Evolutionary conservation across 2,329 filamentous ascomycete genomes (phyloP).

Genomic region (Davidsoniella virescens): DNA sequence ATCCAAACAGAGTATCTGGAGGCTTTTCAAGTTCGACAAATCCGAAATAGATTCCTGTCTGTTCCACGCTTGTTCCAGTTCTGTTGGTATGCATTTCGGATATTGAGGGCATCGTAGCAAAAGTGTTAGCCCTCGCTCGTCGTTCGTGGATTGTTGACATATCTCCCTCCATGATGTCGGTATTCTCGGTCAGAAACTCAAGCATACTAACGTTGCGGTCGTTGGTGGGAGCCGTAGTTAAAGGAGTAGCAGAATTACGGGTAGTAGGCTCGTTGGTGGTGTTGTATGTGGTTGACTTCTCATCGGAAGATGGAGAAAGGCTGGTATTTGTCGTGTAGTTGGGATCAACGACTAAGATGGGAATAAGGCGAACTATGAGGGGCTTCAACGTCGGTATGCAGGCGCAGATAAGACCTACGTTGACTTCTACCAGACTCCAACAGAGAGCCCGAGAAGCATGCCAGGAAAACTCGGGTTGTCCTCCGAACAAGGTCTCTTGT

Average conservation of each 20-base stretch:
- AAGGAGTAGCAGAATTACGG: not conserved
- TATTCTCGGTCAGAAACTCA: conserved; percentile 10
- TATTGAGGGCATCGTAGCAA: conserved; percentile 12
- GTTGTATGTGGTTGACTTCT: not conserved
- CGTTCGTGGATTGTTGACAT: conserved; percentile 2
- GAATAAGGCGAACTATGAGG: conserved; percentile 50
- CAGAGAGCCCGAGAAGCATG: conserved; percentile 75
- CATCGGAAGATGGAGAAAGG: not conserved
- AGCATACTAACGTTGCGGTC: conserved; percentile 2
- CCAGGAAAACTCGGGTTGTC: conserved; percentile 42
- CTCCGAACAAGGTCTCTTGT: conserved; percentile 31
- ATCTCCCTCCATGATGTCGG: conserved; percentile 4
- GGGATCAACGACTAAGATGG: conserved; percentile 37
- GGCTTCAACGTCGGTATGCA: conserved; percentile 90
- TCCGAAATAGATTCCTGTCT: conserved; percentile 49
- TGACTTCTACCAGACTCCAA: conserved; percentile 90
- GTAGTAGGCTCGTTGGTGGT: not conserved
- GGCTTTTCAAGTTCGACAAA: conserved; percentile 51
- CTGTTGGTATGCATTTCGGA: conserved; percentile 21
- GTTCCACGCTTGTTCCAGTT: conserved; percentile 21
- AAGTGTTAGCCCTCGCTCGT: conserved; percentile 10
- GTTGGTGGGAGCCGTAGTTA: not conserved
- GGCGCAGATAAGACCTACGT: conserved; percentile 75
- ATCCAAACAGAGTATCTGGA: conserved; percentile 55
- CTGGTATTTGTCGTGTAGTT: conserved; percentile 10